phyloP scores from a whole-genome alignment of 2,329 filamentous ascomycete species.

The Berkeleyomyces basicola region DNA sequence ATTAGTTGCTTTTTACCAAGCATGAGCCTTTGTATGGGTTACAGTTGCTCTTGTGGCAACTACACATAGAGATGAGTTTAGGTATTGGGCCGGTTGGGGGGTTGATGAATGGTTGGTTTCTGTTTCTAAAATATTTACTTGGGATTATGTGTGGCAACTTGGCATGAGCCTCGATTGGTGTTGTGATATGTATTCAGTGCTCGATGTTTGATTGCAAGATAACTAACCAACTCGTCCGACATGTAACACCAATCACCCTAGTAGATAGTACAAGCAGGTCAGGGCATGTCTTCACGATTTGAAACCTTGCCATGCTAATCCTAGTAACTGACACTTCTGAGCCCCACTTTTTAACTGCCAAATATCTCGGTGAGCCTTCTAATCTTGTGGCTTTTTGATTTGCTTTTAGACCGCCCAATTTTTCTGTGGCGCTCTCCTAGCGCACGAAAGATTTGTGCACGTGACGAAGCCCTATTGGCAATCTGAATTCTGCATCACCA shows the following conservation, averaged over 20 bases:
- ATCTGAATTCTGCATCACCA: slow-evolving; percentile 21
- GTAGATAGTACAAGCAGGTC: not conserved
- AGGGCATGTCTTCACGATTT: not conserved
- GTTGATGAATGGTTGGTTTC: not conserved
- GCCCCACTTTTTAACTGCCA: slow-evolving; percentile 3
- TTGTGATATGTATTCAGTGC: not conserved
- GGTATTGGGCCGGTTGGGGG: not conserved
- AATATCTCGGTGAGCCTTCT: slow-evolving; percentile 1
- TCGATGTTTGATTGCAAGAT: not conserved
- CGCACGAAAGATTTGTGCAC: slow-evolving; percentile 17
- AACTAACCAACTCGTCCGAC: not conserved
- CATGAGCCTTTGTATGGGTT: not conserved
- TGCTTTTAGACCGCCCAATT: not conserved
- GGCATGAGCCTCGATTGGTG: not conserved
- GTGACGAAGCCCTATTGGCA: slow-evolving; percentile 22
- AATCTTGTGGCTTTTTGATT: not conserved
- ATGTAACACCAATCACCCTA: not conserved
- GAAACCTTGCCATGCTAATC: not conserved
- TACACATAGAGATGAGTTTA: slow-evolving; percentile 3
- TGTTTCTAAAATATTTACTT: not conserved
- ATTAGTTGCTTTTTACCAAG: not conserved
- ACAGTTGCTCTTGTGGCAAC: not conserved
- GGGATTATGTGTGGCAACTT: not conserved
- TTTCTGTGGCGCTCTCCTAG: slow-evolving; percentile 9
- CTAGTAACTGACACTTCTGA: not conserved